These are phyloP conservation scores for Amphicarpaea edgeworthii DNA, from an alignment of 306 rosid genomes.

Conservation along the genomic window DNA sequence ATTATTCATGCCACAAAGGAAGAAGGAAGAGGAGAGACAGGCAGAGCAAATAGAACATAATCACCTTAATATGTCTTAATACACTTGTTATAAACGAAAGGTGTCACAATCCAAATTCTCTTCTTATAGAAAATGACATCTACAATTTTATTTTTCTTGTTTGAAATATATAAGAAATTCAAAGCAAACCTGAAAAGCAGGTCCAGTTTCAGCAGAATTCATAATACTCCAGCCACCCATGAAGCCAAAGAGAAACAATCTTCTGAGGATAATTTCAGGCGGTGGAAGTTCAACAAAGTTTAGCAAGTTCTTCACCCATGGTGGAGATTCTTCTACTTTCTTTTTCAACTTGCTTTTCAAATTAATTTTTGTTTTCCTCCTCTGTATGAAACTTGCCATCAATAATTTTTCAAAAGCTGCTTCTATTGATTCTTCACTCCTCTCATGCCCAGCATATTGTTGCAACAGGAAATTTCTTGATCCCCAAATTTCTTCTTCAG, in stretches of 20 bases:
- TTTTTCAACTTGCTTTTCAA: slow-evolving; percentile 91
- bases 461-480: slow-evolving; percentile 89
- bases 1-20: not conserved
- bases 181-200: slow-evolving; percentile 96
- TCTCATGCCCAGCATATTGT: slow-evolving; percentile 93
- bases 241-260: slow-evolving; percentile 93
- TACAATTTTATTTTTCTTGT: not conserved
- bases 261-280: slow-evolving; percentile 77
- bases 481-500: slow-evolving; percentile 97
- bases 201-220: slow-evolving; percentile 98
- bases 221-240: slow-evolving; percentile 99
- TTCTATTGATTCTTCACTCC: slow-evolving; percentile 95
- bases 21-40: not conserved
- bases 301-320: slow-evolving; percentile 88
- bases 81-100: not conserved
- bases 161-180: slow-evolving; percentile 1
- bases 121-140: not conserved
- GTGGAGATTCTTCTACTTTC: slow-evolving; percentile 98
- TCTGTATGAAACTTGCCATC: slow-evolving; percentile 83
- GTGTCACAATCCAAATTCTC: not conserved
- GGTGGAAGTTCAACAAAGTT: slow-evolving; percentile 90
- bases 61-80: slow-evolving; percentile 20
- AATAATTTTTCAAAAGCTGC: slow-evolving; percentile 91
- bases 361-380: slow-evolving; percentile 96
- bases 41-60: not conserved